Base-by-base conservation (phyloP, 306 rosid species). In the Pueraria montana region DNA sequence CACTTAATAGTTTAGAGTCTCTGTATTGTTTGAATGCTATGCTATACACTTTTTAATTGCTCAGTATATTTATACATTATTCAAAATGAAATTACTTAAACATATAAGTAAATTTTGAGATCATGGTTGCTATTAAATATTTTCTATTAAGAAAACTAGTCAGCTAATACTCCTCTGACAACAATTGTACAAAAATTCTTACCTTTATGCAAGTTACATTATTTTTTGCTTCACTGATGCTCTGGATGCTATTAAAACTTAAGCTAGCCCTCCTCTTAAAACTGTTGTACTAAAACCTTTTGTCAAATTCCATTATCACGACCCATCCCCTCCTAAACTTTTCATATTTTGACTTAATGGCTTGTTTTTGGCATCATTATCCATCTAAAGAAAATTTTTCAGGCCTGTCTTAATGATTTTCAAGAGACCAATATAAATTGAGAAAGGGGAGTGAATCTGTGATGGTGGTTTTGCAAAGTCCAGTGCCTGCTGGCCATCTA, bases 1-100 rank as follows among this genome's bases (percentile, higher is more conserved):
- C 42, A 65, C 78, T 50, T 32, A 2, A 59, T 61, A 18, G 34
- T 75, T 67, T 69, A 74, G 68, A 70, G 65, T 75, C 52, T 46
- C 80, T 68, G 6, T 24, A 34, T 26, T 45, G 45, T 80, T 75
- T 83, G 52, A 58, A 18, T 76, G 56, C 73, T 79, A 67, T 48
- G 73, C n/a, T 16, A 50, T 73, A 20, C 26, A 67, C 62, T 26
- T 82, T 79, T 30, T 65, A 14, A 8, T 63, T 67, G 38, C 42
- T 73, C 61, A 1, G 20, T 43, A 18, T 24, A 40, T 79, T 73
- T 56, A 7, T 27, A 36, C 76, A 32, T 72, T 20, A 36, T 32
- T 59, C 27, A 27, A 42, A 61, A 59, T 59, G 49, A 14, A 40
- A 46, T 76, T 20, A 58, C 69, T 45, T 38, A 9, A 58, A 27